phyloP scores from a whole-genome alignment of 148 eudicot species.

The Pharnaceum exiguum region DNA sequence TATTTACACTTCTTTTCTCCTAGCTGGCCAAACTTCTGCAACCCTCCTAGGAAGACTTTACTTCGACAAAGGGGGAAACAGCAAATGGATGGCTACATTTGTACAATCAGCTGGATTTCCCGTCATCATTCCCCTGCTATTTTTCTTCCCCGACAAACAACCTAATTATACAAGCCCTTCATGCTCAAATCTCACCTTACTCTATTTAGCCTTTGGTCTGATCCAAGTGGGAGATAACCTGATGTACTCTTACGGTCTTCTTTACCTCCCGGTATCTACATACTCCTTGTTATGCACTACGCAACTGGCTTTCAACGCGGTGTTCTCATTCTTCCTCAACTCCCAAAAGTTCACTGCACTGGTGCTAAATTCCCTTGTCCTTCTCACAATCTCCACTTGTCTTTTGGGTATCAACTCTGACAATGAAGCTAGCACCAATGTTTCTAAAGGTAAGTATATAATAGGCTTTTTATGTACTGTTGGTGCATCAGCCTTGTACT shows the following conservation, averaged over 20 bases:
- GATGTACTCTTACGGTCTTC: constrained; percentile 40
- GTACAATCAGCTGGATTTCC: constrained; percentile 13
- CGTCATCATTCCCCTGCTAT: not conserved
- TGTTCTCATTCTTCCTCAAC: constrained; percentile 39
- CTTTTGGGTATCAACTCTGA: constrained; percentile 32
- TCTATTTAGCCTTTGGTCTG: constrained; percentile 31
- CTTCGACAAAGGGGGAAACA: constrained; percentile 18
- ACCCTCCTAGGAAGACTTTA: constrained; percentile 18
- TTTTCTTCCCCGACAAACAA: not conserved
- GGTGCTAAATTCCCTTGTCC: constrained; percentile 35
- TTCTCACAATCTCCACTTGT: constrained; percentile 41
- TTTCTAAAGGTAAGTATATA: constrained; percentile 10
- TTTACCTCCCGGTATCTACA: constrained; percentile 51
- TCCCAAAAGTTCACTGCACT: constrained; percentile 41
- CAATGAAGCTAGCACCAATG: not conserved
- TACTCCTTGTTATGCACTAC: constrained; percentile 45
- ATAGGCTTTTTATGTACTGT: constrained; percentile 44
- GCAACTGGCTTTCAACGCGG: constrained; percentile 51
- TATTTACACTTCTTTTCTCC: constrained; percentile 23
- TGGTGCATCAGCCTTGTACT: constrained; percentile 37
- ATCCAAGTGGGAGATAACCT: constrained; percentile 27
- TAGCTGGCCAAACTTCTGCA: constrained; percentile 31
- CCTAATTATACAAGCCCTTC: not conserved
- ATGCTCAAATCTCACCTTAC: not conserved
- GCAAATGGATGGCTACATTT: constrained; percentile 19